Evolutionary conservation across 2,329 filamentous ascomycete genomes (phyloP).

Genomic region (Diaporthe ilicicola): DNA sequence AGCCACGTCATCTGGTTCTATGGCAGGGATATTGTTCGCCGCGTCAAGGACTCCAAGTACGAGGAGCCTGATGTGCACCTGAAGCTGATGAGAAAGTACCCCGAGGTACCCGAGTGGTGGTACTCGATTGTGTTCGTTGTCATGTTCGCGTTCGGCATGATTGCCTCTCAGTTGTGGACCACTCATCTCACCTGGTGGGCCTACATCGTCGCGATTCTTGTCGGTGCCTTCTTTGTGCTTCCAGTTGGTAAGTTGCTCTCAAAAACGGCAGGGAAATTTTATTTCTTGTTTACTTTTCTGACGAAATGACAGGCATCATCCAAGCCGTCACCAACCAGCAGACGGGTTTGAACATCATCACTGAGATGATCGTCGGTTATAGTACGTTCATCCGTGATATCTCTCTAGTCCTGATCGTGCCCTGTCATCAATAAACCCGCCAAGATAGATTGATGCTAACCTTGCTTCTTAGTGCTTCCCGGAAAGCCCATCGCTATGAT

Average conservation of each 20-base stretch:
- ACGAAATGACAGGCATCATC: slow-evolving; percentile 32
- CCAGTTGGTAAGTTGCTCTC: slow-evolving; percentile 25
- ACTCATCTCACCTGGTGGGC: slow-evolving; percentile 35
- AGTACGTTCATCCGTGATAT: neutral
- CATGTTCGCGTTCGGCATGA: slow-evolving; percentile 24
- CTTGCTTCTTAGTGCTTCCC: neutral
- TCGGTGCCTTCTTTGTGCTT: slow-evolving; percentile 33
- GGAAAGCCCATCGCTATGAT: slow-evolving; percentile 14
- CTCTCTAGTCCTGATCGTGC: no score
- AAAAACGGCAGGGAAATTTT: no score
- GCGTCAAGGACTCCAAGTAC: slow-evolving; percentile 31
- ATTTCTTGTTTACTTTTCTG: neutral
- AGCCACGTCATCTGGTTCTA: slow-evolving; percentile 62
- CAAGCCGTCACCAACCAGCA: slow-evolving; percentile 34
- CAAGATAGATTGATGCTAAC: no score
- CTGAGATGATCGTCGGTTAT: slow-evolving; percentile 32
- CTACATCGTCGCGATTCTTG: slow-evolving; percentile 31
- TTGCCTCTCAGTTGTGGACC: slow-evolving; percentile 3
- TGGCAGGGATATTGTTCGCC: slow-evolving; percentile 49
- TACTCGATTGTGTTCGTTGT: slow-evolving; percentile 45
- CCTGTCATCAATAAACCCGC: no score
- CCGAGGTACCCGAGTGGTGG: slow-evolving; percentile 58
- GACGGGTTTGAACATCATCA: slow-evolving; percentile 7
- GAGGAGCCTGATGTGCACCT: slow-evolving; percentile 51
- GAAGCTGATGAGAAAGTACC: slow-evolving; percentile 56